Evolutionary conservation across 75 land plant species (phyloP), one percentile per base, ranked within the genome.

Genomic region (Selaginella moellendorffii): DNA sequence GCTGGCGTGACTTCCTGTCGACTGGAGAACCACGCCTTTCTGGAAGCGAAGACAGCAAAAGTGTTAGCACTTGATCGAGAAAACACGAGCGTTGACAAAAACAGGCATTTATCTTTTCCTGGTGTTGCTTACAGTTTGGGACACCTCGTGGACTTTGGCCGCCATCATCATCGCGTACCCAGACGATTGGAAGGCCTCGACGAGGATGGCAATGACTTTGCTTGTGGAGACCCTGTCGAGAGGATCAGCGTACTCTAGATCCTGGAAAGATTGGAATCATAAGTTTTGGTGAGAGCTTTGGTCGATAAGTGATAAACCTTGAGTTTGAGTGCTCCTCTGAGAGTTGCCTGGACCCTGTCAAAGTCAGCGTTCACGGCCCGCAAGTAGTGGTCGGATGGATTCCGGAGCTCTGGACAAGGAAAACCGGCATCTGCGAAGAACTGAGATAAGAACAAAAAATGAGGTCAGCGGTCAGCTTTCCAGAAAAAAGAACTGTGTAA

Each of bases 181-280:
- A 0, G 67, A 65, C 1, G 53, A 36, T 26, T 65, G 23, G 27
- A 36, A 65, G 5, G 52, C 20, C 22, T 42, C 23, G 1, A 26
- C 24, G 2, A 65, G 54, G 1, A 65, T 65, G 17, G 31, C 67
- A 51, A 65, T 65, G 51, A 65, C 54, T 23, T 65, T 52, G 28
- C 20, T 2, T 14, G 67, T 65, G 26, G 67, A 1, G 67, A 36
- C 12, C 26, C 1, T 65, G 0, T 65, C 67, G 5, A 65, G 67
- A 22, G 53, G 67, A 65, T 65, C 67, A 1, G 28, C 27, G 25
- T 64, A 26, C 18, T 23, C 12, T 18, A 36, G 27, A 28, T 63
- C 29, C 65, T 63, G 31, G 5, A 36, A 36, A 5, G 46, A 36
- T 36, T 36, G 46, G 14, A 36, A 36, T 36, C 5, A 14, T 36